phyloP scores from a whole-genome alignment of 345 rosid species.

The Turnera subulata region DNA sequence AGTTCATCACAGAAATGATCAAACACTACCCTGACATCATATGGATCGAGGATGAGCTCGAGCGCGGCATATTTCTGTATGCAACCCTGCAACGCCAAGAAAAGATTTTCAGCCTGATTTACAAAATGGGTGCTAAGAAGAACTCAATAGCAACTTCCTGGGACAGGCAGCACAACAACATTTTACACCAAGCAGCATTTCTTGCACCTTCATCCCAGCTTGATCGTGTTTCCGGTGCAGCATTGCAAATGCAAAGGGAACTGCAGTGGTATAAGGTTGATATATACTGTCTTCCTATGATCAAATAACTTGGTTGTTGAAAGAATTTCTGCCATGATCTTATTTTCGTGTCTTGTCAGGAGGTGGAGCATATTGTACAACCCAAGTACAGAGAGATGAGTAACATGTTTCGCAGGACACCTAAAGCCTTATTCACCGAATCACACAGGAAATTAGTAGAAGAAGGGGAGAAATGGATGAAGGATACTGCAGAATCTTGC shows the following conservation, averaged over 20 bases:
- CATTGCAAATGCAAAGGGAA: slow-evolving; percentile 80
- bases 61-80: slow-evolving; percentile 45
- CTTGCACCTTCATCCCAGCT: slow-evolving; percentile 55
- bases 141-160: slow-evolving; percentile 27
- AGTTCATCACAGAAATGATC: slow-evolving; percentile 49
- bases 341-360: slow-evolving; percentile 41
- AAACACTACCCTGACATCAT: slow-evolving; percentile 48
- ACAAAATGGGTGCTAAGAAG: slow-evolving; percentile 60
- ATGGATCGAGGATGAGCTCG: slow-evolving; percentile 44
- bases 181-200: slow-evolving; percentile 66
- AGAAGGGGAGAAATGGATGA: slow-evolving; percentile 33
- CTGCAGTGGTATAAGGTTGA: slow-evolving; percentile 78
- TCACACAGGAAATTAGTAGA: slow-evolving; percentile 35
- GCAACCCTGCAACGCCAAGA: slow-evolving; percentile 67
- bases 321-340: too few species aligned
- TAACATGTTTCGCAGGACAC: slow-evolving; percentile 39
- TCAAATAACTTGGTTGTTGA: background rate
- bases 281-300: background rate
- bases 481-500: slow-evolving; percentile 23
- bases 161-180: slow-evolving; percentile 40
- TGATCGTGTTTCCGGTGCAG: slow-evolving; percentile 63
- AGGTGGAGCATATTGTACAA: slow-evolving; percentile 64
- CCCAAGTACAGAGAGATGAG: slow-evolving; percentile 59
- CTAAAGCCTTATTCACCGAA: slow-evolving; percentile 48
- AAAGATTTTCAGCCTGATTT: slow-evolving; percentile 63